Evolutionary conservation across 2,329 filamentous ascomycete genomes (phyloP).

Genomic region (Parascedosporium putredinis): DNA sequence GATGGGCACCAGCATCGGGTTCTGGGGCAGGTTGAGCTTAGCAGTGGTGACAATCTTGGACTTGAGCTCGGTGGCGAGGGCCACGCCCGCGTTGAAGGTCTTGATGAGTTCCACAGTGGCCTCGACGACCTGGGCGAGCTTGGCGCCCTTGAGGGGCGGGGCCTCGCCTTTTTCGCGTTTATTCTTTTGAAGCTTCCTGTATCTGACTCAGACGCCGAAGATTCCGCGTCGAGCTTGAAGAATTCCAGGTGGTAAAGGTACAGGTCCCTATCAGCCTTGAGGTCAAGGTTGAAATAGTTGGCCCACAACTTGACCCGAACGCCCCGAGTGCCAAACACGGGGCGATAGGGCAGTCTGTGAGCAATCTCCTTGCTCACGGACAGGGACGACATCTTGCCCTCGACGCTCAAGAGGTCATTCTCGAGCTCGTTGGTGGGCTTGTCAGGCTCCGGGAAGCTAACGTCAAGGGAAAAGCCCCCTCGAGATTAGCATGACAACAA

Average conservation of each 20-base stretch:
- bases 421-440: conserved; percentile 25
- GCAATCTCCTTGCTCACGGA: conserved; percentile 25
- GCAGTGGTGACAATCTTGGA: conserved; percentile 25
- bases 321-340: conserved; percentile 37
- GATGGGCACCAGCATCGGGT: conserved; percentile 6
- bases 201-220: conserved; percentile 7
- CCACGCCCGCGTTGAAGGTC: conserved; percentile 17
- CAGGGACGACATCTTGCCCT: conserved; percentile 19
- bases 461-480: no score
- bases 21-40: conserved; percentile 4
- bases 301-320: conserved; percentile 35
- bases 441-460: conserved; percentile 17
- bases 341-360: conserved; percentile 31
- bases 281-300: conserved; percentile 40
- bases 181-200: conserved; percentile 8
- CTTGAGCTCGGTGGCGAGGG: conserved; percentile 40
- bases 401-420: conserved; percentile 24
- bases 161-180: conserved; percentile 10
- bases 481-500: no score
- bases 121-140: conserved; percentile 17
- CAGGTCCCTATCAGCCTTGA: conserved; percentile 23
- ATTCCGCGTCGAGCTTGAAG: conserved; percentile 13
- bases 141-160: conserved; percentile 9
- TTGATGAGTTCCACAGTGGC: conserved; percentile 25
- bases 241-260: conserved; percentile 37